A percentile compares a stretch with the other conserved stretches of the same genome.
Conservation (phyloP, 2,329 filamentous ascomycete species). For the Fonsecaea pugnacius region DNA sequence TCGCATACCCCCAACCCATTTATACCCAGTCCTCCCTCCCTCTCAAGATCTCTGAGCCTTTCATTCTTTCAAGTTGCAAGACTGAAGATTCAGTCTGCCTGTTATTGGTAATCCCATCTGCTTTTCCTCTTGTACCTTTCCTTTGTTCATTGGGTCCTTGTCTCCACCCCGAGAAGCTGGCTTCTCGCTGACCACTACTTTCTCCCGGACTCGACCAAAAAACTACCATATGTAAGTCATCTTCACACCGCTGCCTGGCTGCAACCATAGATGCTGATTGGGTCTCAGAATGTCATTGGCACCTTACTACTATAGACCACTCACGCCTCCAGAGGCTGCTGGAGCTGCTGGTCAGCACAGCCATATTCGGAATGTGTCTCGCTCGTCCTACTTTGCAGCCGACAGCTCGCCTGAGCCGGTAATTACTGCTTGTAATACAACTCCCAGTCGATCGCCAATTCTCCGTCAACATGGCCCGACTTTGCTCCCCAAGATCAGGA, state of each 20-base stretch:
- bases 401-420: conserved; percentile 72
- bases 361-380: conserved; percentile 67
- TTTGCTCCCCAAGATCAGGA: conserved; percentile 81
- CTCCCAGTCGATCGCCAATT: conserved; percentile 72
- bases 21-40: conserved; percentile 35
- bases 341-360: conserved; percentile 43
- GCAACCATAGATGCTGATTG: conserved; percentile 17
- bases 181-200: conserved; percentile 28
- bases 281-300: conserved; percentile 47
- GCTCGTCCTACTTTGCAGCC: conserved; percentile 63
- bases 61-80: conserved; percentile 37
- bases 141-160: conserved; percentile 31
- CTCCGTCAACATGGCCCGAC: conserved; percentile 75
- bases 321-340: conserved; percentile 48
- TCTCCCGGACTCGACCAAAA: conserved; percentile 23
- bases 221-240: conserved; percentile 30
- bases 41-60: conserved; percentile 36
- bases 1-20: conserved; percentile 35
- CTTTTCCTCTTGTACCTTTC: conserved; percentile 32
- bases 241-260: conserved; percentile 23
- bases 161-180: conserved; percentile 33
- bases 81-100: conserved; percentile 28
- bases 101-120: conserved; percentile 33
- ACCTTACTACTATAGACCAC: conserved; percentile 50
- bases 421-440: conserved; percentile 66